Base-by-base conservation (phyloP, 257 asterid genomes). In the Jasminum sambac region DNA sequence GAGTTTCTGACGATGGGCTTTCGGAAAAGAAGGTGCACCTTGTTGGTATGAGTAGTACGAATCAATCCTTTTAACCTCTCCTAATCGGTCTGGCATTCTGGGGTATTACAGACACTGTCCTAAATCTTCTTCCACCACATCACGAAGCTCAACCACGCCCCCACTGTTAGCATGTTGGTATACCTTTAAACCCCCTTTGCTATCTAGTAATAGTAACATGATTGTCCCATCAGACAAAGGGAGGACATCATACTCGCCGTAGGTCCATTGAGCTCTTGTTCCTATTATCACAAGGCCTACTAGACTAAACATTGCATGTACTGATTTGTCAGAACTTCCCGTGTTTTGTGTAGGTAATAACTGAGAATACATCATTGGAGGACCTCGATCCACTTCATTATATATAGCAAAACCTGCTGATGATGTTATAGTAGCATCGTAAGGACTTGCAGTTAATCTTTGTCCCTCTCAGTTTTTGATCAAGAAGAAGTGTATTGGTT, bases 381-480 rank as follows among this genome's bases (percentile, higher is more conserved):
- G 11, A 6, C 59, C 59, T 50, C 17, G 26, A 50, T 50, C 59
- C 59, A 50, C 25, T 50, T 50, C 59, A 50, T 24, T 50, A 50
- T 1, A 50, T 50, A 24, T 11, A 50, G 13, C 25, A 19, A 50
- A 50, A 50, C 59, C 59, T 17, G 19, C n/a, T 8, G 59, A 11
- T 8, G 25, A 50, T 50, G 59, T 17, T 50, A 50, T 19, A 50
- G 59, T 50, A 17, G 26, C 59, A 50, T 50, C n/a, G 7, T 50
- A 50, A 50, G 12, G 8, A 17, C 26, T 50, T 17, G 8, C 59
- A 19, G 59, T 50, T 50, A 50, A 50, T 17, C 59, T 19, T 50
- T 50, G 59, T n/a, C 59, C 59, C 26, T 50, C 59, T 50, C 59
- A 50, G 59, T 50, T 50, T 50, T 24, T 50, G 24, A 50, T 9